These are phyloP conservation scores for Claviceps pazoutovae DNA, from an alignment of 2,329 filamentous ascomycete genomes.

Conservation along the genomic window DNA sequence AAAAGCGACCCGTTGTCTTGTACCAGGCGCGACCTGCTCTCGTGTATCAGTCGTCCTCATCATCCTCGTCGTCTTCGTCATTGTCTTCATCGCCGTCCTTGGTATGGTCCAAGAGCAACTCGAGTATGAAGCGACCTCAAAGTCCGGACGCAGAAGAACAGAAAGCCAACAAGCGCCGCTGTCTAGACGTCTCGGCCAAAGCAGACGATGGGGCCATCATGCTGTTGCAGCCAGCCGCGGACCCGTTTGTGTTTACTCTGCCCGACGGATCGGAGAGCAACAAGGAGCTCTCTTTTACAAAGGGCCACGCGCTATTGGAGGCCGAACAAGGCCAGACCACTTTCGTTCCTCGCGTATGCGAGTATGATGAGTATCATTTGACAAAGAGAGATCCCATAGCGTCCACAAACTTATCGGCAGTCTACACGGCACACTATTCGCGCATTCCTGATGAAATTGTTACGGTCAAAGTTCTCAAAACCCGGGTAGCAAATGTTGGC, in stretches of 20 bases:
- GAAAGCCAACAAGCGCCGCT: constrained; percentile 31
- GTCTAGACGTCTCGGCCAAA: constrained; percentile 16
- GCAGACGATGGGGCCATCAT: constrained; percentile 40
- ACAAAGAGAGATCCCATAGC: constrained; percentile 44
- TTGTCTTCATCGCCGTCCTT: constrained; percentile 5
- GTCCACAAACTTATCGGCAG: constrained; percentile 37
- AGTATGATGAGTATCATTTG: constrained; percentile 39
- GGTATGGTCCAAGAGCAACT: constrained; percentile 21
- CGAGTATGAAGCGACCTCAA: constrained; percentile 38
- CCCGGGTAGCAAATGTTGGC: constrained; percentile 25
- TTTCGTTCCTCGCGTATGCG: constrained; percentile 33
- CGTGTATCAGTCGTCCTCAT: constrained; percentile 15
- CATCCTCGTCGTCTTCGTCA: neutral
- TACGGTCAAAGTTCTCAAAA: constrained; percentile 48
- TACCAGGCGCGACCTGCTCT: constrained; percentile 19
- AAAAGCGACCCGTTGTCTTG: constrained; percentile 34
- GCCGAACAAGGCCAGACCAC: constrained; percentile 35
- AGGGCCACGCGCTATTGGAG: constrained; percentile 37
- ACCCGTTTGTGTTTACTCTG: constrained; percentile 38
- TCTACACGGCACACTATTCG: constrained; percentile 42
- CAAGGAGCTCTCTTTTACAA: constrained; percentile 31
- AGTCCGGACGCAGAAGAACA: constrained; percentile 29
- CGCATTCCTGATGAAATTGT: constrained; percentile 38
- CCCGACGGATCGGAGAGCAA: constrained; percentile 30
- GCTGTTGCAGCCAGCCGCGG: constrained; percentile 35